A percentile compares a stretch with the other conserved stretches of the same genome.
Conservation (phyloP, 257 asterid genomes). For the Rubia yunnanensis region DNA sequence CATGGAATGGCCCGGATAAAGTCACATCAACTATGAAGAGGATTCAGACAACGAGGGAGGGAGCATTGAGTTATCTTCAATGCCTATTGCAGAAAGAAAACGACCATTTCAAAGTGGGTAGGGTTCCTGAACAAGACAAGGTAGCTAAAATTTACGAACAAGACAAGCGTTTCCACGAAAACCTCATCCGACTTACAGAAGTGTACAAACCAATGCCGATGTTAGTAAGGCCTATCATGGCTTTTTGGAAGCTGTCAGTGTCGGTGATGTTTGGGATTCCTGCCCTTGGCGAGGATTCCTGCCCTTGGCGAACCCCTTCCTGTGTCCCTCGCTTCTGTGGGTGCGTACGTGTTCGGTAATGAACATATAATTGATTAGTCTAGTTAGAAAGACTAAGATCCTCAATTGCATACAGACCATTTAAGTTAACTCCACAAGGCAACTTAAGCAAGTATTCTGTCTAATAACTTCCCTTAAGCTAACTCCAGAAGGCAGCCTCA, state of each 20-base stretch:
- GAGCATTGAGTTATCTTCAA: too few species aligned
- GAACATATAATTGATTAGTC: too few species aligned
- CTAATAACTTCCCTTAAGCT: not conserved
- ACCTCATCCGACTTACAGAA: not conserved
- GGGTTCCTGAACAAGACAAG: not conserved
- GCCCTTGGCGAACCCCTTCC: too few species aligned
- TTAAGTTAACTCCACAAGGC: not conserved
- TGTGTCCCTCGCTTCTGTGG: too few species aligned
- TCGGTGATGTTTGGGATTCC: too few species aligned
- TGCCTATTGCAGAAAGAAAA: not conserved
- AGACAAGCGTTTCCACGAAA: not conserved
- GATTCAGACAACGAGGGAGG: not conserved
- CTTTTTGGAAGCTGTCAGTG: too few species aligned
- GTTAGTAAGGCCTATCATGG: too few species aligned
- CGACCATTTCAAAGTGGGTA: slow-evolving; percentile 2
- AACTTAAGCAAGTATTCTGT: not conserved
- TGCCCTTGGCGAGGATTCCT: too few species aligned
- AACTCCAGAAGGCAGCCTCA: too few species aligned
- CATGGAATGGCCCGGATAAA: not conserved
- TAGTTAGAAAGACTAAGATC: not conserved
- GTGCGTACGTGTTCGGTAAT: too few species aligned
- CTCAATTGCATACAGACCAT: not conserved
- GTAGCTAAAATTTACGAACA: not conserved
- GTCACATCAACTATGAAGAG: slow-evolving; percentile 9
- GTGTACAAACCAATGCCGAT: too few species aligned